phyloP scores from a whole-genome alignment of 331 rosid genomes.

The Quercus tomentella region DNA sequence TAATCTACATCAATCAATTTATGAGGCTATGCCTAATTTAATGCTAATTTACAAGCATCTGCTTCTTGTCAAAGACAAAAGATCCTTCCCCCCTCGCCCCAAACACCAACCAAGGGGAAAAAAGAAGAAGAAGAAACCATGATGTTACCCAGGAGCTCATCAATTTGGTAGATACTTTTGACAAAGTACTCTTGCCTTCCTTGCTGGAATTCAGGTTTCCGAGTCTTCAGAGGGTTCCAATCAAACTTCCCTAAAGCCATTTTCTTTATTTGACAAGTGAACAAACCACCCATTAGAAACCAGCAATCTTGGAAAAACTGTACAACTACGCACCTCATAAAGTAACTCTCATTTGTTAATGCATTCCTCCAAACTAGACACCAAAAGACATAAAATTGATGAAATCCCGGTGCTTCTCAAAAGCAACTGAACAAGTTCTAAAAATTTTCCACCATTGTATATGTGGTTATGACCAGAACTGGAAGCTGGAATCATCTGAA shows the following conservation, averaged over 20 bases:
- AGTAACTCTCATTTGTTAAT: neutral
- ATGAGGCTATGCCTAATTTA: neutral
- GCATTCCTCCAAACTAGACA: conserved; percentile 26
- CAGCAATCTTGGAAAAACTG: conserved; percentile 17
- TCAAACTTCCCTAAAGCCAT: neutral
- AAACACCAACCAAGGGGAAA: neutral
- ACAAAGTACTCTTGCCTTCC: conserved; percentile 19
- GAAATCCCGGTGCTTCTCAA: conserved; percentile 10
- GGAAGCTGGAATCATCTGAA: conserved; percentile 7
- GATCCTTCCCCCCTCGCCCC: neutral
- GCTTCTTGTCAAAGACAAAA: neutral
- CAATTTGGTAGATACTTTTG: conserved; percentile 11
- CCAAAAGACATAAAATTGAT: neutral
- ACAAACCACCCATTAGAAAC: conserved; percentile 13
- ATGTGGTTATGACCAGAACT: conserved; percentile 5
- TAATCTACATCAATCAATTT: neutral
- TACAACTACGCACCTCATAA: conserved; percentile 14
- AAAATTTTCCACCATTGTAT: conserved; percentile 1
- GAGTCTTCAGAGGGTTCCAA: conserved; percentile 8
- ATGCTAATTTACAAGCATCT: neutral
- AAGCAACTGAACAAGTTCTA: conserved; percentile 16
- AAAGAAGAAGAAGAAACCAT: neutral
- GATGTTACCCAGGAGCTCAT: conserved; percentile 1
- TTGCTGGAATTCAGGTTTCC: conserved; percentile 6
- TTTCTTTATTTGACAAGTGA: conserved; percentile 11